Evolutionary conservation across 768 basidiomycete species (phyloP), one percentile per base, ranked within the genome.

Genomic region (Lentinula sp.): DNA sequence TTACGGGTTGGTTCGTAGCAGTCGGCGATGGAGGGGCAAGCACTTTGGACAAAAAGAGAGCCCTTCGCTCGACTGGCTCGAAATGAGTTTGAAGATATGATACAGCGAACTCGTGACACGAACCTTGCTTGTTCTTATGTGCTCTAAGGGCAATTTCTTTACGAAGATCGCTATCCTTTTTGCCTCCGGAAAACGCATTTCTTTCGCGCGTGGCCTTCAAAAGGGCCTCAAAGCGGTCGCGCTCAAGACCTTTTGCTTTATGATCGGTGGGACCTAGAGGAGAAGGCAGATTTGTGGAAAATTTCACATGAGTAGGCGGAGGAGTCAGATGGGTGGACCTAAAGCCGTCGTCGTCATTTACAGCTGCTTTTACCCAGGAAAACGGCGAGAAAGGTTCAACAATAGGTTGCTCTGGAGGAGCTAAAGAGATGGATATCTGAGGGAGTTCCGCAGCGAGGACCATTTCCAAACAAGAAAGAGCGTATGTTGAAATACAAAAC

Each of bases 71-170:
- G 66, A 81, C 88, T 91, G 67, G n/a, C 62, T 41, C 18, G 37
- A 42, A 60, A 52, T 39, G 28, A 63, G 32, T 49, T 61, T 9
- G 18, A 63, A 39, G 46, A 51, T 45, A 59, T 46, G 45, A 16
- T 46, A 28, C 18, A 53, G 35, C 20, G 59, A 46, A 6, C 54
- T 64, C 35, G 57, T 7, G 32, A 78, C 82, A 66, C 70, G 4
- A 28, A 92, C 91, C 76, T 73, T 90, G 87, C 76, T 87, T 90
- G 69, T 79, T 83, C 74, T 79, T 83, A 73, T 91, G 89, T 55
- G 80, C 81, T 72, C 86, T 90, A 60, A 88, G 72, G 10, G 87
- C 86, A 54, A 90, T 83, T 73, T 91, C 87, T 73, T 85, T 90
- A 65, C 87, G 84, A 55, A 92, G 79, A 73, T 89, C 83, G 20